Evolutionary conservation across 2,329 filamentous ascomycete species (phyloP), one percentile per base, ranked within the genome.

Genomic region (Colletotrichum scovillei): DNA sequence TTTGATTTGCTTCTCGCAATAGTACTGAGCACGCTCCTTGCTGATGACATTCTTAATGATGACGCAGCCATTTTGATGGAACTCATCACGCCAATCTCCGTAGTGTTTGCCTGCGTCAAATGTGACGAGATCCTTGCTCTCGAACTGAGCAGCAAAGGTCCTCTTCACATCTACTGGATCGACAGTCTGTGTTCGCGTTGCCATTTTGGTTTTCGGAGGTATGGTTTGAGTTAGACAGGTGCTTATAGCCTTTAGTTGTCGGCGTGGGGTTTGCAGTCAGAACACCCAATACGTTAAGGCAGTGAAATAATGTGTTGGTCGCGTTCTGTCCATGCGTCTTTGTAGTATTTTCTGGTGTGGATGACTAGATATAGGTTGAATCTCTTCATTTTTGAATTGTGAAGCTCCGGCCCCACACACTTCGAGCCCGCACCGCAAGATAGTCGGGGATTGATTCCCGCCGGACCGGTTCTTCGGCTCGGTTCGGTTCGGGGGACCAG

Each of bases 51-150:
- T 77, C 74, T 85, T 85, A 73, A 86, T 79, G 12, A 86, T 74
- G 2, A 81, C 81, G 70, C 78, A 86, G 22, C 84, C 85, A 66
- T 85, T 77, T 53, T 78, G 77, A 75, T 82, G 79, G 67, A 86
- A 83, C n/a, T 86, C 83, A 63, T 85, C 84, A 5, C 84, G 80
- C 84, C 83, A 86, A 75, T 86, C 84, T 46, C 80, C 79, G 71
- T 83, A 82, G 30, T 76, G 57, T 76, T 79, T 70, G 76, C 63
- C 74, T 5, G 71, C 55, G 14, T 75, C 66, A 26, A 78, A 78
- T 11, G 73, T 75, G 58, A 78, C 66, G 1, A 77, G 69, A n/a
- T 78, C 76, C 56, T 78, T 78, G 62, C 71, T 76, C 72, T 78
- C 77, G n/a, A 75, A 77, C 55, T 75, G 67, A 0, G 76, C 57